These are phyloP conservation scores for Mrakiaceae sp. DNA, from an alignment of 1,284 basidiomycete genomes.

Conservation along the genomic window DNA sequence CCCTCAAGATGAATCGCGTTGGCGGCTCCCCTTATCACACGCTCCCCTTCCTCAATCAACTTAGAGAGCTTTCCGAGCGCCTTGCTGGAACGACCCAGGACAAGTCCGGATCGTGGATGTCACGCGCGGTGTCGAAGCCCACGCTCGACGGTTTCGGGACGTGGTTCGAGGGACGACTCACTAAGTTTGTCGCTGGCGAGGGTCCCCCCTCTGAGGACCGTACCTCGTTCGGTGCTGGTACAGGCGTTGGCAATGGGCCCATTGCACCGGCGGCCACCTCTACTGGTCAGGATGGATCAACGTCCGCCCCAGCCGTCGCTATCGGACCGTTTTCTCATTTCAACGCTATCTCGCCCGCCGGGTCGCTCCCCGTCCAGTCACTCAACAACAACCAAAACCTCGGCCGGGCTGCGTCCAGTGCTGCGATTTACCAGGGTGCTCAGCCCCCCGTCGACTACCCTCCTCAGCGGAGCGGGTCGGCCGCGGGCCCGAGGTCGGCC, in stretches of 20 bases:
- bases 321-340: conserved; percentile 88
- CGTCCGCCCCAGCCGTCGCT: not conserved
- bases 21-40: conserved; percentile 53
- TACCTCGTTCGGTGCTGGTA: conserved; percentile 12
- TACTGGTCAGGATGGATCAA: conserved; percentile 24
- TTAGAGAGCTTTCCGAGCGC: conserved; percentile 71
- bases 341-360: conserved; percentile 77
- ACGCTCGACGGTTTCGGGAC: conserved; percentile 85
- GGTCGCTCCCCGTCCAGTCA: conserved; percentile 29
- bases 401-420: conserved; percentile 25
- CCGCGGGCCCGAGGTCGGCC: conserved; percentile 44
- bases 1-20: conserved; percentile 44
- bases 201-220: conserved; percentile 34
- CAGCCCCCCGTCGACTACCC: conserved; percentile 6
- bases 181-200: conserved; percentile 92
- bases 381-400: conserved; percentile 36
- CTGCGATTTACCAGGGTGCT: conserved; percentile 11
- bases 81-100: conserved; percentile 63
- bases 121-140: conserved; percentile 60
- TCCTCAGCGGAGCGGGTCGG: conserved; percentile 51
- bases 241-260: conserved; percentile 38
- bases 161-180: conserved; percentile 88
- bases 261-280: conserved; percentile 22
- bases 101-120: conserved; percentile 67
- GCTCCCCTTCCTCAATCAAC: conserved; percentile 52